A percentile compares a stretch with the other conserved stretches of the same genome.
Conservation (phyloP, 495 filamentous ascomycete genomes). For the Xylaria acuta region DNA sequence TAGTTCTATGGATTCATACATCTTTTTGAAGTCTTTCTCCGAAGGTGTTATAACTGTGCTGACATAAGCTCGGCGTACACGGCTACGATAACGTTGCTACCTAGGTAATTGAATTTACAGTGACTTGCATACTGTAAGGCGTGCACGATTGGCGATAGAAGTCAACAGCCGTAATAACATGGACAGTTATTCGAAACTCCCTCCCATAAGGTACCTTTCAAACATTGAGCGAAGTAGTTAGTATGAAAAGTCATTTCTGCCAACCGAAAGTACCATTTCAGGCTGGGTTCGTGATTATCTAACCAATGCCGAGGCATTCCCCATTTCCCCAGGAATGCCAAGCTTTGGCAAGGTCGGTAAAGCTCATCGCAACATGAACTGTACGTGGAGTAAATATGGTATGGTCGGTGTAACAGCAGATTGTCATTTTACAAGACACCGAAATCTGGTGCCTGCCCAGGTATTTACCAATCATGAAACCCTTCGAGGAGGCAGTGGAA, state of each 20-base stretch:
- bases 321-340: constrained; percentile 16
- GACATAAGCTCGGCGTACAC: background rate
- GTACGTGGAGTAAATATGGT: background rate
- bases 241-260: background rate
- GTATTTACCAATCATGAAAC: constrained; percentile 21
- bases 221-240: background rate
- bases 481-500: constrained; percentile 22
- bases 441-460: background rate
- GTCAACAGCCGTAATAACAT: background rate
- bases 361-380: background rate
- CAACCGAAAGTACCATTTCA: background rate
- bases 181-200: background rate
- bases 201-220: no score
- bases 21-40: background rate
- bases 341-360: background rate
- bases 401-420: background rate
- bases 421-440: background rate
- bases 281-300: background rate
- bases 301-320: constrained; percentile 4
- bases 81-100: background rate
- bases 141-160: background rate
- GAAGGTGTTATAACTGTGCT: background rate
- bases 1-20: no score
- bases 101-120: background rate
- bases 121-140: background rate